A percentile compares a stretch with the other conserved stretches of the same genome.
Conservation (phyloP, 2,329 filamentous ascomycete genomes). For the Cladophialophora exuberans region DNA sequence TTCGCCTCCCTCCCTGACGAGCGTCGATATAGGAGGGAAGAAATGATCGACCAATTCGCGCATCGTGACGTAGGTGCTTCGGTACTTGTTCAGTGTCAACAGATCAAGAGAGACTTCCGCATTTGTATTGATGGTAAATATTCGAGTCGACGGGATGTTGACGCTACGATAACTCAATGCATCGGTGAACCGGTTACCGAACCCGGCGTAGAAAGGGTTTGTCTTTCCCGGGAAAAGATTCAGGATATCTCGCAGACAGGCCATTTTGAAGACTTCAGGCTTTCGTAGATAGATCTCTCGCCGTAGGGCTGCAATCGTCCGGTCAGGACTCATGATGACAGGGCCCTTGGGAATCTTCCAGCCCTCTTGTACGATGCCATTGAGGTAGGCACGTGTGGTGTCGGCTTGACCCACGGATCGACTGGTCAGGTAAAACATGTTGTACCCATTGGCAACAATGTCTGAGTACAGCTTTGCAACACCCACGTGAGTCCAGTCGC, state of each 20-base stretch:
- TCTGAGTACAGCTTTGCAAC: constrained; percentile 98
- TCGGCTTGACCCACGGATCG: constrained; percentile 93
- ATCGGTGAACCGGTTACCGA: constrained; percentile 94
- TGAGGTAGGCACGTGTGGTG: constrained; percentile 83
- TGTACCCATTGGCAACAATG: constrained; percentile 93
- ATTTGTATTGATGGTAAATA: constrained; percentile 98
- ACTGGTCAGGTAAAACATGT: constrained; percentile 97
- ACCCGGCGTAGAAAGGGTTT: constrained; percentile 93
- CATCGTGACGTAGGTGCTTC: constrained; percentile 96
- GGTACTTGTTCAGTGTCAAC: constrained; percentile 88
- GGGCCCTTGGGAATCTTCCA: constrained; percentile 86
- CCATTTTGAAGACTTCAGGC: constrained; percentile 99
- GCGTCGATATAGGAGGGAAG: constrained; percentile 86
- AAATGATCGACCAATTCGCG: constrained; percentile 97
- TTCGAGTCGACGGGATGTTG: constrained; percentile 89
- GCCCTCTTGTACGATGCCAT: constrained; percentile 84
- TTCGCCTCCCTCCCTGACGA: constrained; percentile 87
- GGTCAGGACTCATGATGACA: constrained; percentile 91
- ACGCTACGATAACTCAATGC: constrained; percentile 95
- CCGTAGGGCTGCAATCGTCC: constrained; percentile 89
- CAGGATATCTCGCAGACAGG: constrained; percentile 90
- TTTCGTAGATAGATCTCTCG: constrained; percentile 94
- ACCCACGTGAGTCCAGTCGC: constrained; percentile 96
- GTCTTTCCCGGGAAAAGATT: constrained; percentile 77
- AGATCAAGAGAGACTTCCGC: constrained; percentile 92